Evolutionary conservation across 2,329 filamentous ascomycete genomes (phyloP).

Genomic region (Venturia carpophila): DNA sequence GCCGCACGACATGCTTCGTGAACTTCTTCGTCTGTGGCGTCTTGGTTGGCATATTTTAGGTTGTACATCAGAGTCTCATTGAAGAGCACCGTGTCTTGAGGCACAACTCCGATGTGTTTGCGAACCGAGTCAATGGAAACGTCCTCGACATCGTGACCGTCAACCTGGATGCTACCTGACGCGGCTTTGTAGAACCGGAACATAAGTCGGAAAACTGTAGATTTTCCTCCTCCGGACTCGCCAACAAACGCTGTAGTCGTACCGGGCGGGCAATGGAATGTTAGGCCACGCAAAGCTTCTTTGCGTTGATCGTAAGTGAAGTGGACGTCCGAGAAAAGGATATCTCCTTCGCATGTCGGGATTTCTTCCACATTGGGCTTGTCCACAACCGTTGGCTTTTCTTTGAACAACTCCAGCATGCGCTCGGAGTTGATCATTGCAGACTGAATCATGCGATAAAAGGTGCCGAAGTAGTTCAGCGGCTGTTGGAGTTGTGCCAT

Average conservation of each 20-base stretch:
- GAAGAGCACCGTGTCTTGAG: constrained; percentile 92
- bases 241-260: constrained; percentile 95
- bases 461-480: constrained; percentile 75
- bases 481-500: constrained; percentile 66
- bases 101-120: constrained; percentile 86
- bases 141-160: constrained; percentile 75
- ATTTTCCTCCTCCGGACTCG: constrained; percentile 94
- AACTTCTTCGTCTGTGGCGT: constrained; percentile 72
- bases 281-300: constrained; percentile 73
- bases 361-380: constrained; percentile 56
- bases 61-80: constrained; percentile 96
- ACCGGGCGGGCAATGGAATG: constrained; percentile 78
- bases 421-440: constrained; percentile 97
- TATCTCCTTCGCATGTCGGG: constrained; percentile 65
- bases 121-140: constrained; percentile 91
- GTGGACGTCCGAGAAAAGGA: constrained; percentile 79
- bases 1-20: constrained; percentile 75
- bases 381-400: constrained; percentile 85
- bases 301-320: constrained; percentile 87
- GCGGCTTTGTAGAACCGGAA: constrained; percentile 93
- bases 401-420: constrained; percentile 91
- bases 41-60: constrained; percentile 76
- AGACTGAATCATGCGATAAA: constrained; percentile 92
- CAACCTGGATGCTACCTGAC: constrained; percentile 72
- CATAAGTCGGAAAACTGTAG: constrained; percentile 87